Conservation (phyloP, 306 rosid genomes). For the Lathyrus tuberosus region DNA sequence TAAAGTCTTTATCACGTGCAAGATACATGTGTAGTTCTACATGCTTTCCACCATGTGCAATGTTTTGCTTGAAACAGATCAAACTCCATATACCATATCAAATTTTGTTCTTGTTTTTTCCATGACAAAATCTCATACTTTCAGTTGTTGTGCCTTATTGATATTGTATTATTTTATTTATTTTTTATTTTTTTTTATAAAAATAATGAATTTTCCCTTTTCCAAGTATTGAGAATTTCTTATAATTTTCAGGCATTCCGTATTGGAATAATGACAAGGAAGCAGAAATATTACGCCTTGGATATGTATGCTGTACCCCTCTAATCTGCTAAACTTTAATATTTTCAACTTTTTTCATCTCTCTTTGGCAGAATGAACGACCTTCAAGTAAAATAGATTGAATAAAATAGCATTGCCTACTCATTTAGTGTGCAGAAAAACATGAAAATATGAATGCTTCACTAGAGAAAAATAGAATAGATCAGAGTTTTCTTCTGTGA, state of each 20-base stretch:
- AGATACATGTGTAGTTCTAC: neutral
- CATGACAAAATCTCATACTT: slow-evolving; percentile 15
- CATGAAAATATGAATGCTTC: neutral
- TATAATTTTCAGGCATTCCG: slow-evolving; percentile 62
- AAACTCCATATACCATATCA: neutral
- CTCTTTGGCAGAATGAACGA: slow-evolving; percentile 1
- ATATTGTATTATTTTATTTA: neutral
- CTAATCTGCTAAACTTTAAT: slow-evolving; percentile 18
- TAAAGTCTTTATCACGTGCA: neutral
- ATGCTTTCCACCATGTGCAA: neutral
- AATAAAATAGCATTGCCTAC: slow-evolving; percentile 16
- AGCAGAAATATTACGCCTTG: slow-evolving; percentile 72
- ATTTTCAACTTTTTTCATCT: neutral
- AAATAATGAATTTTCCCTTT: neutral
- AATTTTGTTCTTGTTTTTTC: neutral
- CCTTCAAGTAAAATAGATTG: slow-evolving; percentile 24
- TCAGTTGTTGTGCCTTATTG: neutral
- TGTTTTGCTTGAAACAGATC: slow-evolving; percentile 2
- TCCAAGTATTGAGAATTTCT: slow-evolving; percentile 27
- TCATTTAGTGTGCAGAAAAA: neutral
- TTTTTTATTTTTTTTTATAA: neutral
- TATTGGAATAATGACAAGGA: slow-evolving; percentile 77
- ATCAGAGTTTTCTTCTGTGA: neutral
- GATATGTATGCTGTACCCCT: slow-evolving; percentile 58
- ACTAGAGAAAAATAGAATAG: neutral